These are phyloP conservation scores for Thalassiosira mediterranea DNA, from an alignment of 352 stramenopile genomes.

Conservation along the genomic window DNA sequence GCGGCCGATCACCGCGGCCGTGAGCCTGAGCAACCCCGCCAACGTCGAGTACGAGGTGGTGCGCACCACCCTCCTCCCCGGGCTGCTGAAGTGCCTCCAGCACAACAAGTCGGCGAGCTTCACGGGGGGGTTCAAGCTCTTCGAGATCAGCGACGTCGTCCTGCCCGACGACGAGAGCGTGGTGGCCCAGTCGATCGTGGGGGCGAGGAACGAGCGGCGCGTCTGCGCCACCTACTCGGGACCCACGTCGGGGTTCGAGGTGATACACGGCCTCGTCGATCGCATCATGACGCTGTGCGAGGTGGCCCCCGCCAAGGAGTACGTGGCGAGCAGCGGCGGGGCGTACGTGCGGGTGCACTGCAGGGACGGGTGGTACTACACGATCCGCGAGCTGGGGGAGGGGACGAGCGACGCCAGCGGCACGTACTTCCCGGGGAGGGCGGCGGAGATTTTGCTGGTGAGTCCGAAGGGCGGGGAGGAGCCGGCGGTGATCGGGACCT, in stretches of 20 bases:
- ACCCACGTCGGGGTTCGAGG: conserved; percentile 97
- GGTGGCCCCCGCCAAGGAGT: conserved; percentile 85
- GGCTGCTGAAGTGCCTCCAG: conserved; percentile 98
- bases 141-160: conserved; percentile 99
- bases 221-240: conserved; percentile 97
- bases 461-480: conserved; percentile 76
- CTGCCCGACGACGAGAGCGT: conserved; percentile 89
- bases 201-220: conserved; percentile 94
- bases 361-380: conserved; percentile 89
- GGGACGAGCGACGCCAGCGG: conserved; percentile 82
- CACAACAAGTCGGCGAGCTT: conserved; percentile 98
- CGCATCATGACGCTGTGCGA: conserved; percentile 97
- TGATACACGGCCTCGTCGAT: conserved; percentile 99
- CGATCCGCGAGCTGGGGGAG: conserved; percentile 82
- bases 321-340: conserved; percentile 70
- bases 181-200: conserved; percentile 86
- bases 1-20: conserved; percentile 85
- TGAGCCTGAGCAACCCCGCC: conserved; percentile 97
- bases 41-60: conserved; percentile 99
- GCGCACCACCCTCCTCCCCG: conserved; percentile 96
- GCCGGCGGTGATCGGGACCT: conserved; percentile 88
- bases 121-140: conserved; percentile 97
- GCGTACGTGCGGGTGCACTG: conserved; percentile 44
- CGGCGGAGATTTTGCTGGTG: conserved; percentile 92
- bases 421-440: conserved; percentile 96